phyloP scores from a whole-genome alignment of 1,284 basidiomycete species.

The Ustilago cynodontis region DNA sequence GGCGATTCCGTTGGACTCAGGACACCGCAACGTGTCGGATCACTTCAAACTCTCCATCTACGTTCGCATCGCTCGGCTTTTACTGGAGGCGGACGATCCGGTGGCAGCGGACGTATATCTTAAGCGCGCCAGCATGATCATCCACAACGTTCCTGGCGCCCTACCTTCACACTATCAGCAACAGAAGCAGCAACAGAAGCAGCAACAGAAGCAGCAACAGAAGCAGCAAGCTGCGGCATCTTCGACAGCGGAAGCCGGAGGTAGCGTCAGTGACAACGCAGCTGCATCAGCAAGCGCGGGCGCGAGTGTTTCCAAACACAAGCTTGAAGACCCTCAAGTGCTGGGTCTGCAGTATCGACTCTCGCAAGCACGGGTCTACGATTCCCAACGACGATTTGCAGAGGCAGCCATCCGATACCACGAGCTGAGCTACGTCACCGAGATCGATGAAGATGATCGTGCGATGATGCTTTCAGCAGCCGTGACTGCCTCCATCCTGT shows the following conservation, averaged over 20 bases:
- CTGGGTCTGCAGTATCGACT: conserved; percentile 66
- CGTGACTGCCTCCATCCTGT: conserved; percentile 94
- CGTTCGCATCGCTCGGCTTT: conserved; percentile 90
- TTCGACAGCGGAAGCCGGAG: conserved; percentile 14
- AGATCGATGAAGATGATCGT: conserved; percentile 56
- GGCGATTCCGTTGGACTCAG: conserved; percentile 89
- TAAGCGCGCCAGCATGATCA: conserved; percentile 90
- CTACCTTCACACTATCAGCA: conserved; percentile 35
- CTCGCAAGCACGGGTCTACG: conserved; percentile 84
- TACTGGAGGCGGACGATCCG: conserved; percentile 94
- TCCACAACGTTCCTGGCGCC: conserved; percentile 73
- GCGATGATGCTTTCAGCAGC: conserved; percentile 76
- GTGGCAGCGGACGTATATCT: conserved; percentile 95
- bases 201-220: too few species aligned
- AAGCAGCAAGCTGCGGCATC: conserved; percentile 2
- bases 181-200: conserved; percentile 15
- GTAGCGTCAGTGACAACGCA: neutral
- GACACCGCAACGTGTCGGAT: conserved; percentile 81
- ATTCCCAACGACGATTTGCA: conserved; percentile 89
- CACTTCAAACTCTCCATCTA: conserved; percentile 89
- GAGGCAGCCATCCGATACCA: conserved; percentile 96
- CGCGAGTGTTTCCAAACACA: conserved; percentile 10
- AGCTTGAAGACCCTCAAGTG: conserved; percentile 44
- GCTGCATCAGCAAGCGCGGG: conserved; percentile 3
- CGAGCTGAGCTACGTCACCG: conserved; percentile 75